Base-by-base conservation (phyloP, 228 moss, liverwort and hornwort genomes). In the Sphagnum magellanicum region DNA sequence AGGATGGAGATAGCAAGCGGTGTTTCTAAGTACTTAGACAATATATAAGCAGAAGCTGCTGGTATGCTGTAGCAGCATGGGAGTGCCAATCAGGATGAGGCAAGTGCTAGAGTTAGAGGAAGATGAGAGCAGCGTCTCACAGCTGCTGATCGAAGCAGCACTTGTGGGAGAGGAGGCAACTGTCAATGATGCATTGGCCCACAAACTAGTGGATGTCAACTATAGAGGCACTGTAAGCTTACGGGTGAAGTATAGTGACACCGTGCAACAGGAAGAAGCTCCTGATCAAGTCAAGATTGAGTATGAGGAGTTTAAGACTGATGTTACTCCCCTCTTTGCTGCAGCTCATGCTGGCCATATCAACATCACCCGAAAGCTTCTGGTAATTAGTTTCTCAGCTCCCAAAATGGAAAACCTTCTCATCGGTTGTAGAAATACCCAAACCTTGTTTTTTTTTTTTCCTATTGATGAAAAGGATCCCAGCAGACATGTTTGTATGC, bases 271-370 rank as follows among this genome's bases (percentile, higher is more conserved):
- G 32, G 85, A 81, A 50, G 81, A 81, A 65, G 70, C 69, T 49
- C 81, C 85, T 0, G 85, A 81, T 63, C 73, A 78, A 60, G 85
- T 85, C 17, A 71, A 63, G 14, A 72, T 81, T 52, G 81, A 81
- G 15, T 81, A 81, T 48, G 78, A 85, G 72, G 81, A 85, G 70
- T 85, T 85, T 16, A 81, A 81, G 61, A 78, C 78, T 47, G 85
- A 85, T 64, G 76, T 85, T 15, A 81, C 85, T 17, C 78, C 85
- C 10, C 67, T 85, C n/a, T 85, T 85, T 64, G 85, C 81, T 0
- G 81, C 85, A 63, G 85, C 85, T 48, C 85, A 85, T 68, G 55
- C 65, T 51, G 85, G 85, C 2, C 78, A 81, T 53, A 51, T 74
- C 0, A 67, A 68, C 12, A 85, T 85, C 70, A 76, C 81, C 14